Conservation (phyloP, 1,284 basidiomycete species). For the Ganoderma boninense region DNA sequence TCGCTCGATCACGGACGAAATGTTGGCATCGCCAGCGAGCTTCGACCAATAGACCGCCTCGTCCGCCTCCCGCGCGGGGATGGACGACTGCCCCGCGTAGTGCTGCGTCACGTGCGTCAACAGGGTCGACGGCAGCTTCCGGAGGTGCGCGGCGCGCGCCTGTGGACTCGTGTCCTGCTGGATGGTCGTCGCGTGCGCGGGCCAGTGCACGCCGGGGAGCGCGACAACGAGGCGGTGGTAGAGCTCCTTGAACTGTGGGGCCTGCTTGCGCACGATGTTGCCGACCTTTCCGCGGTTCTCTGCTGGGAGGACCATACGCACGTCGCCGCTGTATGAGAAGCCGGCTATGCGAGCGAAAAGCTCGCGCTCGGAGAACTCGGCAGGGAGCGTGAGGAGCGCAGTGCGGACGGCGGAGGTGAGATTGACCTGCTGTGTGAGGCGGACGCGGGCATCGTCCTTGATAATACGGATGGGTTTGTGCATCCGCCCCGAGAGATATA, state of each 20-base stretch:
- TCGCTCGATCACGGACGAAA: constrained; percentile 63
- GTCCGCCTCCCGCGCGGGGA: constrained; percentile 55
- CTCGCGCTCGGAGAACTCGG: constrained; percentile 75
- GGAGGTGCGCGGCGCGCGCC: constrained; percentile 76
- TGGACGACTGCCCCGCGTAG: constrained; percentile 49
- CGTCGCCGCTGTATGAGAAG: constrained; percentile 91
- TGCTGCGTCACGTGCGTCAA: constrained; percentile 63
- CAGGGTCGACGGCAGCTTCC: constrained; percentile 78
- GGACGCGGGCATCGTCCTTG: constrained; percentile 88
- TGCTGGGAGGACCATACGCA: constrained; percentile 91
- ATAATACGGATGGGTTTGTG: constrained; percentile 96
- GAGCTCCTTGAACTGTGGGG: constrained; percentile 85
- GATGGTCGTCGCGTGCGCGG: constrained; percentile 54
- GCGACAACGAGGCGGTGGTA: constrained; percentile 86
- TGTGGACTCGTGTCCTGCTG: constrained; percentile 76
- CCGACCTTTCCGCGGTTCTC: constrained; percentile 96
- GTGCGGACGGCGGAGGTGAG: constrained; percentile 89
- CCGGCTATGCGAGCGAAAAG: constrained; percentile 90
- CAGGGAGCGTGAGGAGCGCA: constrained; percentile 72
- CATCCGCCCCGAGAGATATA: constrained; percentile 96
- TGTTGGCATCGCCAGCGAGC: constrained; percentile 69
- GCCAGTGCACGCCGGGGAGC: constrained; percentile 80
- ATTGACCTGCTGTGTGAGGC: constrained; percentile 93
- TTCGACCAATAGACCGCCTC: constrained; percentile 81
- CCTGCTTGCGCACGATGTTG: constrained; percentile 90